Base-by-base conservation (phyloP, 768 basidiomycete species). In the Tricholoma flavovirens region DNA sequence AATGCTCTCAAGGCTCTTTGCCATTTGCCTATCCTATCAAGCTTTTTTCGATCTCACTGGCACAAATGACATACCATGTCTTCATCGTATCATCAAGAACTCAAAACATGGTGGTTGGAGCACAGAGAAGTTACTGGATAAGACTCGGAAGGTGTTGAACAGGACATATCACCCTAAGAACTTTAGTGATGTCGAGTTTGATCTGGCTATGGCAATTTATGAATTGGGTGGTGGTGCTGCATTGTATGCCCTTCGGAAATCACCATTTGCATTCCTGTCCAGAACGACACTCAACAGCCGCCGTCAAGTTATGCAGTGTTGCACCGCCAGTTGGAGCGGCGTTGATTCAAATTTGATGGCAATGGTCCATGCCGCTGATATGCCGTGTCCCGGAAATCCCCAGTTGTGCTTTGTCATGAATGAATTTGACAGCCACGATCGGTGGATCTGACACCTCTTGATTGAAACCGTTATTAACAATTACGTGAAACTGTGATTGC, bases 171-270 rank as follows among this genome's bases (percentile, higher is more conserved):
- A 40, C 9, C 54, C 67, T 0, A 12, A 45, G 6, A 64, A 59
- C 51, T 71, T 56, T 50, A 57, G 49, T 14, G 55, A 65, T 7
- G 21, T 60, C 4, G 65, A 72, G 46, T 35, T 51, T 24, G 64
- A 69, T 35, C 62, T 71, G 5, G 59, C 67, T 9, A 62, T 60
- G 2, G 55, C 61, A 1, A 45, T 66, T 0, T 68, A 67, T 49
- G 65, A 67, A 32, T 58, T 69, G n/a, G 70, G 71, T 36, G 71
- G 70, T 30, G 66, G 57, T 14, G 60, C 63, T 10, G 64, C 66
- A 1, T 53, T 71, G 1, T 53, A 71, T 58, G 69, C 70, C 3
- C 54, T 67, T 29, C 61, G 62, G n/a, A 65, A 72, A 2, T 63
- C 63, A 1, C 51, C 32, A 1, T 62, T 64, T 50, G 56, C 60